phyloP scores from a whole-genome alignment of 441 rosid species.

The Brassica balearica region DNA sequence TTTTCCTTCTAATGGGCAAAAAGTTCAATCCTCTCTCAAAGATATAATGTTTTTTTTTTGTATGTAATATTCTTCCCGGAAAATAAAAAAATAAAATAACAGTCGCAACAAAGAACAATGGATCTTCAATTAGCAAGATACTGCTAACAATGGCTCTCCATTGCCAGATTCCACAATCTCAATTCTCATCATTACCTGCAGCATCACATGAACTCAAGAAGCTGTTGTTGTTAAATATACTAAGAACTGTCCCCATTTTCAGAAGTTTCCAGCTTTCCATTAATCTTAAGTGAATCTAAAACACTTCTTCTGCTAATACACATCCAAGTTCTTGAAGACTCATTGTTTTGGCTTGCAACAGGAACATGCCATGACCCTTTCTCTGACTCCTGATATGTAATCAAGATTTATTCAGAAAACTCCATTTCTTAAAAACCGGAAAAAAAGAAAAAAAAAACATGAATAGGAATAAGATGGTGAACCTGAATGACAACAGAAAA shows the following conservation, averaged over 20 bases:
- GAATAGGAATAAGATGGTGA: slow-evolving; percentile 1
- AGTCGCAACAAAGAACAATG: slow-evolving; percentile 8
- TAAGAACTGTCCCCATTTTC: slow-evolving; percentile 28
- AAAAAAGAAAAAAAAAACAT: not conserved
- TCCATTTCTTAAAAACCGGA: not conserved
- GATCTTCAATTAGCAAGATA: slow-evolving; percentile 2
- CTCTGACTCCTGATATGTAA: slow-evolving; percentile 70
- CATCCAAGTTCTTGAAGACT: slow-evolving; percentile 60
- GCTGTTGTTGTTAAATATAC: slow-evolving; percentile 22
- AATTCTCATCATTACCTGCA: slow-evolving; percentile 6
- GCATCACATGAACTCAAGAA: slow-evolving; percentile 18
- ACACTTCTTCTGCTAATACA: slow-evolving; percentile 58
- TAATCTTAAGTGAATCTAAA: slow-evolving; percentile 20
- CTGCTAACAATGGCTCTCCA: slow-evolving; percentile 19
- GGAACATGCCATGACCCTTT: slow-evolving; percentile 93
- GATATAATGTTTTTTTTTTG: not conserved
- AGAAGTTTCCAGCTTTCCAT: slow-evolving; percentile 35
- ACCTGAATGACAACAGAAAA: slow-evolving; percentile 79
- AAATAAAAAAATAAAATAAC: not conserved
- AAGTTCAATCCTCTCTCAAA: not conserved
- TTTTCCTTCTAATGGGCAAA: not conserved
- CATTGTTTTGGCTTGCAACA: slow-evolving; percentile 39
- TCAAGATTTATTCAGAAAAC: not conserved
- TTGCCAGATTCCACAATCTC: slow-evolving; percentile 10
- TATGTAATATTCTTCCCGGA: slow-evolving; percentile 1